A percentile compares a stretch with the other conserved stretches of the same genome.
Evolutionary conservation across 2,329 filamentous ascomycete species (phyloP).

Genomic region (Rhynchosporium agropyri): DNA sequence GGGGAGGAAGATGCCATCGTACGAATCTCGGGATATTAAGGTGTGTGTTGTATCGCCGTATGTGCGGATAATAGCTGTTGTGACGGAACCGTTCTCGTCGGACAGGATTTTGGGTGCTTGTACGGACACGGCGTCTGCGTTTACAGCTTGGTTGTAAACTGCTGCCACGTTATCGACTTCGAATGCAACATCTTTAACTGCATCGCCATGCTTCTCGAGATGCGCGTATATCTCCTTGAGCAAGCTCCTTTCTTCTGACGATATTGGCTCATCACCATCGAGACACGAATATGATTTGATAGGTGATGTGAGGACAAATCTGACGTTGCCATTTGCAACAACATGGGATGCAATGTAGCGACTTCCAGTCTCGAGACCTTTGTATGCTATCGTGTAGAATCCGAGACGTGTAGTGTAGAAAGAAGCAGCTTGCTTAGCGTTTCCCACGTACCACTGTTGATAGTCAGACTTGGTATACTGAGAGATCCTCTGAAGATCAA

Average conservation of each 20-base stretch:
- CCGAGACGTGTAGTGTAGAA: conserved; percentile 90
- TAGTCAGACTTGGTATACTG: background rate
- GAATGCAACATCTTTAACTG: conserved; percentile 93
- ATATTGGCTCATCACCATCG: conserved; percentile 62
- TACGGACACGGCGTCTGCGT: conserved; percentile 63
- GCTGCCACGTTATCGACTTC: conserved; percentile 87
- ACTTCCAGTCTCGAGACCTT: conserved; percentile 84
- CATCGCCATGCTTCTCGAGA: conserved; percentile 86
- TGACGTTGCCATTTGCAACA: conserved; percentile 72
- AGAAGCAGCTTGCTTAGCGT: conserved; percentile 90
- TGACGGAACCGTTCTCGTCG: conserved; percentile 68
- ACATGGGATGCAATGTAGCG: conserved; percentile 83
- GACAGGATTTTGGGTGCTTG: conserved; percentile 56
- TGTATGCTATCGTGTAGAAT: conserved; percentile 80
- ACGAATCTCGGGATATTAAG: conserved; percentile 72
- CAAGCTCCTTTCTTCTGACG: conserved; percentile 63
- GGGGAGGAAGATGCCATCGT: conserved; percentile 79
- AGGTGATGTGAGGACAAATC: conserved; percentile 84
- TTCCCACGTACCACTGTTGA: conserved; percentile 81
- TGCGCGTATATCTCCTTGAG: conserved; percentile 79
- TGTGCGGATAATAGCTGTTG: conserved; percentile 79
- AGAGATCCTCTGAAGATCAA: background rate
- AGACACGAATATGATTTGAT: conserved; percentile 63
- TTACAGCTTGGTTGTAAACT: conserved; percentile 75
- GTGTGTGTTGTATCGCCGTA: conserved; percentile 97